Conservation (phyloP, 1,284 basidiomycete genomes). For the Baeospora myosura region DNA sequence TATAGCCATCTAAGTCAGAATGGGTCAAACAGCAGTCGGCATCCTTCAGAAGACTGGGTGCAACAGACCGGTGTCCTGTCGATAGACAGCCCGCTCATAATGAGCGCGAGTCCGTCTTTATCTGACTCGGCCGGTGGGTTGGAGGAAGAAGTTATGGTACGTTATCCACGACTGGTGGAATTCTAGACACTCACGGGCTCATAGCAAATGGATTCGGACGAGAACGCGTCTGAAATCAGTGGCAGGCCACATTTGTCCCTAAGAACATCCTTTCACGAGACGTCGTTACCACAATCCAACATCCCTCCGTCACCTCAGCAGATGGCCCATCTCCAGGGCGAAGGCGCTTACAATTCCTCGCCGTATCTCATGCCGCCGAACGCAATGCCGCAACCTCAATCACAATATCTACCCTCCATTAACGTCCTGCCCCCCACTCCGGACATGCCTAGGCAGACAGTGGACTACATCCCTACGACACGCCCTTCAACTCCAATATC, state of each 20-base stretch:
- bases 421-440: conserved; percentile 34
- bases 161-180: conserved; percentile 13
- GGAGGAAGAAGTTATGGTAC: conserved; percentile 31
- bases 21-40: conserved; percentile 28
- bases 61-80: conserved; percentile 50
- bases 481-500: conserved; percentile 17
- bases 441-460: conserved; percentile 8
- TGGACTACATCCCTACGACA: conserved; percentile 11
- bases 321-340: not conserved
- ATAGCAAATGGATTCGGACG: conserved; percentile 22
- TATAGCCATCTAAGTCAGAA: conserved; percentile 14
- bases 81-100: conserved; percentile 44
- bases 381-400: not conserved
- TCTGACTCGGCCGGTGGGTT: conserved; percentile 7
- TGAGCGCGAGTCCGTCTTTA: conserved; percentile 11
- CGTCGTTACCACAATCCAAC: conserved; percentile 9
- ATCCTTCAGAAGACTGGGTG: conserved; percentile 60
- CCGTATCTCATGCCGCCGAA: not conserved
- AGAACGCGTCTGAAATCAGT: conserved; percentile 7
- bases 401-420: conserved; percentile 20
- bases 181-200: too few species aligned
- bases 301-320: conserved; percentile 9
- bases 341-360: not conserved
- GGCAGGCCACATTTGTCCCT: not conserved
- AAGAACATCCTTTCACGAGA: not conserved